phyloP scores from a whole-genome alignment of 208 protist genomes.

The Angomonas ambiguus region DNA sequence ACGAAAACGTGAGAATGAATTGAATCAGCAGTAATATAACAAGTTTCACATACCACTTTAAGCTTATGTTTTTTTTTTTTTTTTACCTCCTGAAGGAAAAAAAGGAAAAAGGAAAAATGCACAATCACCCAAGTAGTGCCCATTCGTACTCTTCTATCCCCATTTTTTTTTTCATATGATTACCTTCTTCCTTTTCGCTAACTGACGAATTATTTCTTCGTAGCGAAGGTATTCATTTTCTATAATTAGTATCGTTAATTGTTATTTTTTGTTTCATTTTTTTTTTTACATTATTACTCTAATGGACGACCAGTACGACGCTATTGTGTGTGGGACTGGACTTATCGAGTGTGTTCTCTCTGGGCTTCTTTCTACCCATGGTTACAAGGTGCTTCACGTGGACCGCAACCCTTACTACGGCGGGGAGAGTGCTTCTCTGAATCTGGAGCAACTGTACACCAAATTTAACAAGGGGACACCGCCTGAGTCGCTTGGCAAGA shows the following conservation, averaged over 20 bases:
- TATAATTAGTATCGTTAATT: too few species aligned
- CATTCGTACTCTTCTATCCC: too few species aligned
- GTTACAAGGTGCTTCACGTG: constrained; percentile 99
- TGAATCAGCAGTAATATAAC: neutral
- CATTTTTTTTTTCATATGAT: neutral
- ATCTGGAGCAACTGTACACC: constrained; percentile 96
- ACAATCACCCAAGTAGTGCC: too few species aligned
- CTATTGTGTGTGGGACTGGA: constrained; percentile 99
- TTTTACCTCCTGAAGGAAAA: neutral
- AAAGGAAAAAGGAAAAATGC: too few species aligned
- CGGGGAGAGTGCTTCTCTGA: constrained; percentile 98
- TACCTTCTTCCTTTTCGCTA: too few species aligned
- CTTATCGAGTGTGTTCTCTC: constrained; percentile 99
- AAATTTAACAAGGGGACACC: constrained; percentile 90
- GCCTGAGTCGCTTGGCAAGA: constrained; percentile 78
- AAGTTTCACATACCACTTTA: neutral
- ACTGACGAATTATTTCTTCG: too few species aligned
- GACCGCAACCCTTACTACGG: constrained; percentile 99
- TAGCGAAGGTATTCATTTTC: too few species aligned
- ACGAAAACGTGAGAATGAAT: neutral
- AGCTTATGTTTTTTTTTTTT: neutral
- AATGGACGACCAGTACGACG: constrained; percentile 92
- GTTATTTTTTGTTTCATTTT: constrained; percentile 13
- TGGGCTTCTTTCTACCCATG: constrained; percentile 92
- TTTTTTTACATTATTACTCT: neutral